Conservation (phyloP, 768 basidiomycete genomes). For the Phallus indusiatus region DNA sequence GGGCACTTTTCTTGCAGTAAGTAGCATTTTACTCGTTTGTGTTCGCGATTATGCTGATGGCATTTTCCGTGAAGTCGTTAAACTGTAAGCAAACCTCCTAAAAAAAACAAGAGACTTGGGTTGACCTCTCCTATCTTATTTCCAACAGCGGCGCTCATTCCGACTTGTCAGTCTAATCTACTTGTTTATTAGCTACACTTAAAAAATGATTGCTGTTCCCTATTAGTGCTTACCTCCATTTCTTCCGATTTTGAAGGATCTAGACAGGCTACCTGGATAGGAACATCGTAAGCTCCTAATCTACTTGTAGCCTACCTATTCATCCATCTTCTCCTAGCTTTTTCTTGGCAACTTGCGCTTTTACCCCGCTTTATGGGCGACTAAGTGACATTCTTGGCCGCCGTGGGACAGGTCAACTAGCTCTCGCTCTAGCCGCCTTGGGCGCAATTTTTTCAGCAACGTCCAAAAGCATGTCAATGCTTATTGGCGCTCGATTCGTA, state of each 20-base stretch:
- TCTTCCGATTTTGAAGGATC: neutral
- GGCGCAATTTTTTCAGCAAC: neutral
- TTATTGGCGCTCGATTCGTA: neutral
- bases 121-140: too few species aligned
- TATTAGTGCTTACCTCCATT: neutral
- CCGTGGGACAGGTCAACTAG: neutral
- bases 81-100: too few species aligned
- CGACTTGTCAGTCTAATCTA: neutral
- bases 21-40: neutral
- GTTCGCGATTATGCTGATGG: too few species aligned
- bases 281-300: neutral
- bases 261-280: neutral
- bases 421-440: neutral
- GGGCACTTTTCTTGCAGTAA: neutral
- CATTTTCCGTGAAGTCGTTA: too few species aligned
- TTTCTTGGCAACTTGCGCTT: slow-evolving; percentile 2
- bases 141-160: neutral
- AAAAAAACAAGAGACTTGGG: too few species aligned
- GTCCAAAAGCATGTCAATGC: neutral
- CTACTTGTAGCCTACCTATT: neutral
- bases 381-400: neutral
- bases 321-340: neutral
- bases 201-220: neutral
- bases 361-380: neutral
- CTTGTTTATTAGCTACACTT: neutral